Conservation (phyloP, 139 green algal species). For the Nannochloris sp. region DNA sequence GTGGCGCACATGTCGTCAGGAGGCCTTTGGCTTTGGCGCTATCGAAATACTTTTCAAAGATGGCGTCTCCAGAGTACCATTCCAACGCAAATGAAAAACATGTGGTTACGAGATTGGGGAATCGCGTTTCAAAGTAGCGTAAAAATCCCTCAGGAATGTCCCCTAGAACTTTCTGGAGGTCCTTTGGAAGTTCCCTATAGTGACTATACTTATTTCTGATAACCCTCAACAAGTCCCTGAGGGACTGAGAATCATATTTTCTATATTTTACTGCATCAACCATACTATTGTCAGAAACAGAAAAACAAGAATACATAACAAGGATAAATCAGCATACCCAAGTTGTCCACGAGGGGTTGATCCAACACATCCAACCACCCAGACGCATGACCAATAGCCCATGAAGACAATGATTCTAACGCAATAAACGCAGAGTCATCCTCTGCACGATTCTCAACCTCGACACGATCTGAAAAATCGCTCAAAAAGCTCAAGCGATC, state of each 20-base stretch:
- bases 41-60: slow-evolving; percentile 55
- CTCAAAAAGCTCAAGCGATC: slow-evolving; percentile 82
- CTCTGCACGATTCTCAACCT: slow-evolving; percentile 75
- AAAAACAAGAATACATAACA: not conserved
- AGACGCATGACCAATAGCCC: slow-evolving; percentile 15
- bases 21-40: not conserved
- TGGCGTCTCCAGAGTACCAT: slow-evolving; percentile 42
- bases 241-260: slow-evolving; percentile 56
- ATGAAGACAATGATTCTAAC: slow-evolving; percentile 14
- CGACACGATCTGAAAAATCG: slow-evolving; percentile 72
- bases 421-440: slow-evolving; percentile 19
- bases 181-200: slow-evolving; percentile 81
- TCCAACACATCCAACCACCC: slow-evolving; percentile 71
- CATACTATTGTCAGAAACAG: not conserved
- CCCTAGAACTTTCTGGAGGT: slow-evolving; percentile 59
- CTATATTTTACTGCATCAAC: slow-evolving; percentile 24
- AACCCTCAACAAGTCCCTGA: slow-evolving; percentile 94
- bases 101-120: slow-evolving; percentile 74
- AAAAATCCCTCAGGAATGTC: slow-evolving; percentile 60
- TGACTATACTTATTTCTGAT: slow-evolving; percentile 98
- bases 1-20: not conserved
- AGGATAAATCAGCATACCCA: slow-evolving; percentile 41
- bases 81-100: slow-evolving; percentile 67
- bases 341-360: slow-evolving; percentile 70
- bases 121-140: slow-evolving; percentile 39